Evolutionary conservation across 2,329 filamentous ascomycete genomes (phyloP).

Genomic region (Rutstroemia sydowiana): DNA sequence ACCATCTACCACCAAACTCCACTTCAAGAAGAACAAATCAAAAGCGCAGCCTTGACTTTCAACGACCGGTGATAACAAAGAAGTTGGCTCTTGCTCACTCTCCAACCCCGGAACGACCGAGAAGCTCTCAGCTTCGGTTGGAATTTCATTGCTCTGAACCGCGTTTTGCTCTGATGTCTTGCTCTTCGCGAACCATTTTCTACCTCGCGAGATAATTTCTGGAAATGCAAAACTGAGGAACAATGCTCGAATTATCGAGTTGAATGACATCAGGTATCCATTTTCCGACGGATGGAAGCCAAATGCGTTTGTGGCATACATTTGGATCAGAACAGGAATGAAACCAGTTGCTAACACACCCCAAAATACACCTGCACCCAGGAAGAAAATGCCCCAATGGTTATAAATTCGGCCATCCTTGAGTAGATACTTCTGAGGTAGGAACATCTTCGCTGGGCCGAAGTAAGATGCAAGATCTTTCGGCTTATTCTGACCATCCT

Average conservation of each 20-base stretch:
- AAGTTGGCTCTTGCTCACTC: constrained; percentile 14
- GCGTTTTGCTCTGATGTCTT: constrained; percentile 6
- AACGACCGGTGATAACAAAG: constrained; percentile 7
- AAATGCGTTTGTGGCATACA: constrained; percentile 40
- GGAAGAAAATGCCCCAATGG: constrained; percentile 56
- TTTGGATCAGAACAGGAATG: constrained; percentile 49
- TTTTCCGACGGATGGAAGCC: constrained; percentile 38
- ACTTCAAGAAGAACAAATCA: constrained; percentile 60
- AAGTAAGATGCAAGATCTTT: constrained; percentile 48
- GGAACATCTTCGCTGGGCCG: constrained; percentile 54
- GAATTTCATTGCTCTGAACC: constrained; percentile 29
- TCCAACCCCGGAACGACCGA: constrained; percentile 11
- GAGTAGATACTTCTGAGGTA: constrained; percentile 48
- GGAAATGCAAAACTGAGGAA: constrained; percentile 40
- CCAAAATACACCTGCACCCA: constrained; percentile 59
- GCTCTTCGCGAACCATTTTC: constrained; percentile 28
- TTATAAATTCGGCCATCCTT: constrained; percentile 42
- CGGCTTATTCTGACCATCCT: constrained; percentile 24
- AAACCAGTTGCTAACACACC: constrained; percentile 64
- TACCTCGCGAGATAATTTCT: constrained; percentile 35
- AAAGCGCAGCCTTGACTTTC: constrained; percentile 42
- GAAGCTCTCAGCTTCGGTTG: constrained; percentile 35
- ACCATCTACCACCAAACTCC: constrained; percentile 58
- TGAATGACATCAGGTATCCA: constrained; percentile 38
- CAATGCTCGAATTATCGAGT: constrained; percentile 36